Evolutionary conservation across 2,329 filamentous ascomycete genomes (phyloP), one percentile per base, ranked within the genome.

Genomic region (Macrophomina pseudophaseolina): DNA sequence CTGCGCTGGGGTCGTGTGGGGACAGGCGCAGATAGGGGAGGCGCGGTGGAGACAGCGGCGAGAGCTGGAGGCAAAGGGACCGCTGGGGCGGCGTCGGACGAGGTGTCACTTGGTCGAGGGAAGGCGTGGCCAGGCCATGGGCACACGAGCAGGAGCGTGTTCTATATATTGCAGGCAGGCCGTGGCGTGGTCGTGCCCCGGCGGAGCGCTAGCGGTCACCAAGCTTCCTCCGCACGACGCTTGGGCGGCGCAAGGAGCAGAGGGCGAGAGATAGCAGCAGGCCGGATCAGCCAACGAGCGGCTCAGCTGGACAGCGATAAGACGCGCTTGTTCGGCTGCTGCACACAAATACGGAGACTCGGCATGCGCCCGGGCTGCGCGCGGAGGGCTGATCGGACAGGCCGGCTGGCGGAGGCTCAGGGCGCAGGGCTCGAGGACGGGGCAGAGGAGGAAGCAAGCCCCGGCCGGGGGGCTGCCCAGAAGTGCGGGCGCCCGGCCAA

Each of bases 131-230:
- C 35, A 11, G 38, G 53, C 38, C 35, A n/a, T 14, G 30, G 58
- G 44, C 58, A 62, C 58, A 51, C 58, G 58, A 62, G 58, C 58
- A 62, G 44, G 16, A 42, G 44, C 58, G 58, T 23, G n/a, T 62
- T 62, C 58, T 62, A 62, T 62, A 62, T 62, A 62, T 62, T 35
- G 32, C 30, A 35, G 52, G 32, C 49, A 33, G n/a, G 44, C 56
- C 42, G 58, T 62, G 58, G 58, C 58, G 58, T 62, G 54, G 58
- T 62, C 44, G 58, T 62, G 58, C n/a, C 28, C 42, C 56, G 14
- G 40, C 40, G 54, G 38, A 60, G 56, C 56, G 28, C 56, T 60
- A 60, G 40, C 35, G 56, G 56, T 14, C 40, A 16, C 58, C 56
- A 40, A 54, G 52, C 52, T 54, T 59, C 44, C 58, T 62, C 58